Conservation (phyloP, 1,284 basidiomycete species). For the Termitomyces sp. region DNA sequence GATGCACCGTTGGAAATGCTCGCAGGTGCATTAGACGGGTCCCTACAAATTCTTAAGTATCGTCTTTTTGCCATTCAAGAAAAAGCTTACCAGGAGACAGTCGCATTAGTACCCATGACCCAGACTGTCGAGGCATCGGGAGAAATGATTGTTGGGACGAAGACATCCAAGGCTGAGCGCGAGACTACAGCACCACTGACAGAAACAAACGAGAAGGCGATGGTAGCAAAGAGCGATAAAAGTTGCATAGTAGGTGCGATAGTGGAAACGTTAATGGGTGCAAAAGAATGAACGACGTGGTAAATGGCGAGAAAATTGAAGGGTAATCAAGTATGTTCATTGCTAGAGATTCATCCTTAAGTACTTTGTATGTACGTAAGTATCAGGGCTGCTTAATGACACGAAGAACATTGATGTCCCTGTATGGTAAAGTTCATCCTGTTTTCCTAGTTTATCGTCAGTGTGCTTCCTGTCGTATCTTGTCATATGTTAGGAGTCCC, state of each 20-base stretch:
- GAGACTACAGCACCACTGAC: conserved; percentile 15
- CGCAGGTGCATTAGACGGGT: conserved; percentile 21
- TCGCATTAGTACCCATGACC: conserved; percentile 20
- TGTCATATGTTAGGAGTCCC: not conserved
- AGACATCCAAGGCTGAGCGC: conserved; percentile 21
- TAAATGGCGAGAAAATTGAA: not conserved
- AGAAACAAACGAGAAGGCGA: conserved; percentile 11
- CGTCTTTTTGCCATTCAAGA: not conserved
- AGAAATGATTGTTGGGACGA: conserved; percentile 20
- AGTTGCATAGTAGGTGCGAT: conserved; percentile 11
- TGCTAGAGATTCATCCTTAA: not conserved
- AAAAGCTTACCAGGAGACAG: conserved; percentile 22
- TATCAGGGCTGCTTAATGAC: not conserved
- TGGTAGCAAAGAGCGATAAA: conserved; percentile 14
- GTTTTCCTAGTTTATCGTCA: not conserved
- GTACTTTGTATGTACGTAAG: not conserved
- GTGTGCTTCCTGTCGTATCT: not conserved
- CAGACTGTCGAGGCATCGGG: conserved; percentile 22
- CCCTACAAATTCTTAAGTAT: conserved; percentile 16
- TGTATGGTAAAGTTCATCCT: conserved; percentile 1
- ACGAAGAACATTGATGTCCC: conserved; percentile 3
- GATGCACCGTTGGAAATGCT: conserved; percentile 26
- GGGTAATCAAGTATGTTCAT: not conserved
- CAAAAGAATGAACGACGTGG: not conserved
- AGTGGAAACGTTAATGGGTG: not conserved